These are phyloP conservation scores for Vigna angularis DNA, from an alignment of 306 rosid species.

Conservation along the genomic window DNA sequence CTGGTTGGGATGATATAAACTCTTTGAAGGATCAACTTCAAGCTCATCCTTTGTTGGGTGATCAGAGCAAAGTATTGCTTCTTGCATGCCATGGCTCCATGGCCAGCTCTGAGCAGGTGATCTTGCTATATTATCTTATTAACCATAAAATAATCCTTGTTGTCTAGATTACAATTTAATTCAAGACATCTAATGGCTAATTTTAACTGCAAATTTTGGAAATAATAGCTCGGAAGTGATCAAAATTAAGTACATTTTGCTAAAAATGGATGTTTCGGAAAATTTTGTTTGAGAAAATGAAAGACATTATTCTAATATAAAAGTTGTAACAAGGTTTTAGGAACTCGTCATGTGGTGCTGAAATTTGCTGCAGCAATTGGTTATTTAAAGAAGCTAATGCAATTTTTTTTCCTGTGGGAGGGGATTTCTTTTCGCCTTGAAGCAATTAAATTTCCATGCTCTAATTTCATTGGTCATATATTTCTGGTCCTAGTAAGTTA, in stretches of 20 bases:
- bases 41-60: constrained; percentile 85
- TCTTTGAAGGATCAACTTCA: constrained; percentile 85
- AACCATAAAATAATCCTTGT: constrained; percentile 16
- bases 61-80: constrained; percentile 70
- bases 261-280: constrained; percentile 11
- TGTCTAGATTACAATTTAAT: constrained; percentile 29
- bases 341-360: not conserved
- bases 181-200: not conserved
- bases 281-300: constrained; percentile 17
- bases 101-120: constrained; percentile 98
- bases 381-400: constrained; percentile 18
- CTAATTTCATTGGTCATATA: constrained; percentile 18
- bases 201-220: constrained; percentile 14
- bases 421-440: constrained; percentile 1
- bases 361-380: constrained; percentile 5
- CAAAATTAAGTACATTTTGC: not conserved
- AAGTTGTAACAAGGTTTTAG: constrained; percentile 6
- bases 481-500: constrained; percentile 7
- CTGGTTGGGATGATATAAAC: constrained; percentile 98
- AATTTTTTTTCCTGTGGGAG: not conserved
- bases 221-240: constrained; percentile 23
- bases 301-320: constrained; percentile 22
- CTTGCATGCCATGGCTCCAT: constrained; percentile 95
- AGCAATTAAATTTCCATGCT: constrained; percentile 20
- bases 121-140: constrained; percentile 37